Base-by-base conservation (phyloP, 2,329 filamentous ascomycete genomes). In the Hypoxylon sp. region DNA sequence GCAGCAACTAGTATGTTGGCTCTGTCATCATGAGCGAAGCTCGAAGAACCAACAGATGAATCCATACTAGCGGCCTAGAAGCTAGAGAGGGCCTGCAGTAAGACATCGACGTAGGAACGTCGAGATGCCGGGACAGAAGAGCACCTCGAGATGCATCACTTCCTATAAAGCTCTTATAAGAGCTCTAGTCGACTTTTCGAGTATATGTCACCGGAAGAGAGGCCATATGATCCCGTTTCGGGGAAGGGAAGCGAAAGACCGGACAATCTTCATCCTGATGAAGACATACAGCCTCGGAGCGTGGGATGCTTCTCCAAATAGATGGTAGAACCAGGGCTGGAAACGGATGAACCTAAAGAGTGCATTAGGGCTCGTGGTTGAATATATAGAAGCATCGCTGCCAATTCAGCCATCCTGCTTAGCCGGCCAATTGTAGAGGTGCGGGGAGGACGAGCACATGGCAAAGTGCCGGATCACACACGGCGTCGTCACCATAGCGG, bases 1-100 rank as follows among this genome's bases (percentile, higher is more conserved):
- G 73, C 66, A 37, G 64, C 68, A 37, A 79, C 69, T 46, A 77
- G 69, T 6, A 75, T 69, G 44, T 59, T 55, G 6, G 69, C 71
- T 35, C 69, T 73, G 22, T 70, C 64, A 56, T 76, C 72, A 51
- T 75, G 70, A 33, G 71, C 62, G 25, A 27, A 27, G 25, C 25
- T 27, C 25, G 25, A 27, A 27, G 25, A 27, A 42, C 69, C 56
- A 33, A 51, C 14, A 37, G 69, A 61, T 27, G 56, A 53, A 33
- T 72, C 63, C 73, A 74, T 67, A 42, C 30, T 66, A 14, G 46
- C 40, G 42, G 17, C 14, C 59, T 61, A 37, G 56, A 53, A 69
- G 40, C 27, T 51, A 37, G 40, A 44, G 37, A 27, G 31, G 51
- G 33, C 25, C 13, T 57, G 35, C 4, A 46, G 17, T n/a, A 25